Evolutionary conservation across 1,139 yeast genomes (phyloP), one percentile per base, ranked within the genome.

Genomic region (Spathaspora sp.): DNA sequence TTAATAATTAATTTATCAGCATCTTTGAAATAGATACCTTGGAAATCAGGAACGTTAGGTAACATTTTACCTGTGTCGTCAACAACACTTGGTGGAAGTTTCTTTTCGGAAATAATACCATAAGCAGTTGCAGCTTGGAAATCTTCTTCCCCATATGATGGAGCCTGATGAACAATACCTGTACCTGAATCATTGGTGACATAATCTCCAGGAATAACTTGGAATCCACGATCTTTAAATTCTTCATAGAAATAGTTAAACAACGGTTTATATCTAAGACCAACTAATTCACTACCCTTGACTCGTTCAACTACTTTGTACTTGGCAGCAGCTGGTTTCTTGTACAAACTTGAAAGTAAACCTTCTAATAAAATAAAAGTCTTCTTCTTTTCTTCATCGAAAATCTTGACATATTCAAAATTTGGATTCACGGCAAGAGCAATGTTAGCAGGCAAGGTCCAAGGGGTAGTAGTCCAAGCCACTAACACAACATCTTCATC

Each of bases 81-180:
- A 46, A 95, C 87, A 18, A 98, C 97, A 64, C 88, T 88, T 55
- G 99, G 99, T 45, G 97, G 93, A 11, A 76, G 68, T 56, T 80
- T 69, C 50, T 78, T 82, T 60, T 83, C 89, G 55, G 65, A 67
- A 54, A 91, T 86, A 59, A 93, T 73, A 51, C 96, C 97, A 37
- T 82, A 80, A 38, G 76, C 81, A 44, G 82, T 74, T 59, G 95
- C 87, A 53, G 86, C 96, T 54, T 78, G 80, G 78, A 83, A 90
- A 91, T 95, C 99, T 70, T 84, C 96, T 73, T 93, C 99, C 86
- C 99, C 99, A 73, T 90, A 95, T 43, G 99, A 95, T 55, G 99
- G 99, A 42, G 99, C 84, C 68, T 91, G 97, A 68, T 93, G 99
- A 52, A 93, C 99, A 64, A 93, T 82, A 84, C 99, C 99, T 47